Conservation (phyloP, 352 stramenopile genomes). For the Pythium volutum region DNA sequence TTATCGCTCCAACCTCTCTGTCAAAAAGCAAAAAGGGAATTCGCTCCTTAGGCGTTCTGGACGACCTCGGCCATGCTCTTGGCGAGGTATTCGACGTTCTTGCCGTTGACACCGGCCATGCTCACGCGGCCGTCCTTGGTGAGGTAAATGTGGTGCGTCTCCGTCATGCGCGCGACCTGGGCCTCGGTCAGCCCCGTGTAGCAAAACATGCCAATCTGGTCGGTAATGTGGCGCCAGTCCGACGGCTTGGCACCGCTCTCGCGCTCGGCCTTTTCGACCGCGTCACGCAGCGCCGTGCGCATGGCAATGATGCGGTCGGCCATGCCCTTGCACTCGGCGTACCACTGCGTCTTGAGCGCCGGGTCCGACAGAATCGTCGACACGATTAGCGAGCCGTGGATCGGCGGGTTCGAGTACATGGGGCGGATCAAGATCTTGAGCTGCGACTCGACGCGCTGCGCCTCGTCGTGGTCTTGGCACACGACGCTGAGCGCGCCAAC, state of each 20-base stretch:
- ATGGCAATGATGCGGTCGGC: slow-evolving; percentile 95
- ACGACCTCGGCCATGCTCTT: slow-evolving; percentile 93
- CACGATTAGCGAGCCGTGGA: slow-evolving; percentile 98
- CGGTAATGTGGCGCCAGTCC: slow-evolving; percentile 97
- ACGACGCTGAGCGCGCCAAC: slow-evolving; percentile 97
- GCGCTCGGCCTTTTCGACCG: slow-evolving; percentile 79
- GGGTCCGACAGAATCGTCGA: slow-evolving; percentile 94
- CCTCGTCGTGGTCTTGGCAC: slow-evolving; percentile 92
- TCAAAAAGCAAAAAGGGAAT: too few species aligned
- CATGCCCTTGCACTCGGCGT: slow-evolving; percentile 95
- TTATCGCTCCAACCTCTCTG: too few species aligned
- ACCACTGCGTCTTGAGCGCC: slow-evolving; percentile 92
- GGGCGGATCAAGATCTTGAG: slow-evolving; percentile 99
- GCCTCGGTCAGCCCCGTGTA: slow-evolving; percentile 96
- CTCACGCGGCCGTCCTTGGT: slow-evolving; percentile 98
- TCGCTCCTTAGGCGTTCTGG: slow-evolving; percentile 64
- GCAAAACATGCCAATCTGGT: slow-evolving; percentile 99
- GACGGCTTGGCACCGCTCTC: slow-evolving; percentile 68
- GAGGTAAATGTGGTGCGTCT: slow-evolving; percentile 98
- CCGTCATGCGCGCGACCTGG: slow-evolving; percentile 92
- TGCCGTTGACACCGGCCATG: slow-evolving; percentile 96
- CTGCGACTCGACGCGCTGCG: slow-evolving; percentile 94
- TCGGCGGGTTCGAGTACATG: slow-evolving; percentile 99
- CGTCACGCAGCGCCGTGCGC: slow-evolving; percentile 79
- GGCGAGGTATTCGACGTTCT: slow-evolving; percentile 97